Conservation (phyloP, 768 basidiomycete genomes). For the Crepidotus variabilis region DNA sequence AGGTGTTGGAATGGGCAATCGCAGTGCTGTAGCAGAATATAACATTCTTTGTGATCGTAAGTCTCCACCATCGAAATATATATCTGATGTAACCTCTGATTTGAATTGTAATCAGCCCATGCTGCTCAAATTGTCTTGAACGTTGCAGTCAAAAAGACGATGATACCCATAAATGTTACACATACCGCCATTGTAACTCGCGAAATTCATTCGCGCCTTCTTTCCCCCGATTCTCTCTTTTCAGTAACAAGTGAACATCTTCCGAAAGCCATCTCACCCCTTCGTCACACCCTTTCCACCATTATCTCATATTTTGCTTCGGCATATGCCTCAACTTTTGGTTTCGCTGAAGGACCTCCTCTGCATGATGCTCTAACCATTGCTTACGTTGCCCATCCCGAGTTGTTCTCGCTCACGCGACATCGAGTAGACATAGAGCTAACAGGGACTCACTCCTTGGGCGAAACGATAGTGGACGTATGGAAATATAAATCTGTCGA, state of each 20-base stretch:
- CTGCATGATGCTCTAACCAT: constrained; percentile 85
- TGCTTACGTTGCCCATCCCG: constrained; percentile 68
- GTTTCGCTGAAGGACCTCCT: constrained; percentile 84
- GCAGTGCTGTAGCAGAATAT: constrained; percentile 77
- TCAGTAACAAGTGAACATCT: constrained; percentile 19
- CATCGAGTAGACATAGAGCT: constrained; percentile 84
- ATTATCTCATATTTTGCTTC: constrained; percentile 72
- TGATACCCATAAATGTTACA: constrained; percentile 88
- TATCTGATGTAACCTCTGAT: not conserved
- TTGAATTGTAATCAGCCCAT: constrained; percentile 47
- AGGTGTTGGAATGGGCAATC: constrained; percentile 81
- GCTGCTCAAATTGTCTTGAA: constrained; percentile 81
- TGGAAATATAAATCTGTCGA: constrained; percentile 61
- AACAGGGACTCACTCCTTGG: constrained; percentile 57
- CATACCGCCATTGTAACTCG: constrained; percentile 77
- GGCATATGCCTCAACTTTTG: constrained; percentile 68
- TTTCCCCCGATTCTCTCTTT: constrained; percentile 28
- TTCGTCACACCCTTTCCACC: constrained; percentile 73
- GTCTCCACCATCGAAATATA: constrained; percentile 19
- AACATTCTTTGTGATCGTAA: constrained; percentile 81
- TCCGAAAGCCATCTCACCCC: constrained; percentile 34
- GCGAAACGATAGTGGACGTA: constrained; percentile 80
- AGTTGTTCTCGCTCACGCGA: constrained; percentile 58
- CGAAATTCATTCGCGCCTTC: constrained; percentile 47
- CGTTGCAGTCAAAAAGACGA: constrained; percentile 59